Evolutionary conservation across 164 flowering plant species (phyloP).

Genomic region (Cinnamomum micranthum): DNA sequence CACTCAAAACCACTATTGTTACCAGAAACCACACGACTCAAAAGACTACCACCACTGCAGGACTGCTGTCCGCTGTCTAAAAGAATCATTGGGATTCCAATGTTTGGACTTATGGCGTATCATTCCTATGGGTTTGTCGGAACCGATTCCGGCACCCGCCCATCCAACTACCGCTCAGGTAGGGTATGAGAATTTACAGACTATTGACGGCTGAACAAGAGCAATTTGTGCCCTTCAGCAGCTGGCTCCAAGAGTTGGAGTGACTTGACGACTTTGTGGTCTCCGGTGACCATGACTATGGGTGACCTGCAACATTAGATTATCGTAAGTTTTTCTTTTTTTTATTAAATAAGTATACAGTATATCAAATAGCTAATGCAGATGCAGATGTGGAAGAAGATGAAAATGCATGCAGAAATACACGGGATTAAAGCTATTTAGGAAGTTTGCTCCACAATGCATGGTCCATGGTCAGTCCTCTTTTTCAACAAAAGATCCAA

Average conservation of each 20-base stretch:
- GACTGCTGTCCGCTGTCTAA: slow-evolving; percentile 8
- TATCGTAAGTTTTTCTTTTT: neutral
- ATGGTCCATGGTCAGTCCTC: too few relatives aligned
- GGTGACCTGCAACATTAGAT: slow-evolving; percentile 56
- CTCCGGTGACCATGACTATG: slow-evolving; percentile 65
- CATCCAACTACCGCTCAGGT: slow-evolving; percentile 30
- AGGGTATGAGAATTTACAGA: slow-evolving; percentile 36
- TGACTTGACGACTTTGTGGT: slow-evolving; percentile 46
- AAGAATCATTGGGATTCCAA: slow-evolving; percentile 21
- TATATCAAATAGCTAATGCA: neutral
- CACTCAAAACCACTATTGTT: too few relatives aligned
- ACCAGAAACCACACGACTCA: too few relatives aligned
- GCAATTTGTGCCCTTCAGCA: slow-evolving; percentile 31
- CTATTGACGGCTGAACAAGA: slow-evolving; percentile 32
- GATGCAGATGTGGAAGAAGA: neutral
- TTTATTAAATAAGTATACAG: too few relatives aligned
- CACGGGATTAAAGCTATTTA: too few relatives aligned
- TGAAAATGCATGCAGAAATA: neutral
- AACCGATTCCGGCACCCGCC: slow-evolving; percentile 54
- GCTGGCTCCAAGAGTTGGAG: slow-evolving; percentile 43
- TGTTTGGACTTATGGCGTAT: slow-evolving; percentile 6
- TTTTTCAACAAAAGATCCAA: too few relatives aligned
- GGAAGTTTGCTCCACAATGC: too few relatives aligned
- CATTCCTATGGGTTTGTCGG: slow-evolving; percentile 34
- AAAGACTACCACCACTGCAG: slow-evolving; percentile 3